Evolutionary conservation across 306 rosid genomes (phyloP).

Genomic region (Cicer pinnatifidum): DNA sequence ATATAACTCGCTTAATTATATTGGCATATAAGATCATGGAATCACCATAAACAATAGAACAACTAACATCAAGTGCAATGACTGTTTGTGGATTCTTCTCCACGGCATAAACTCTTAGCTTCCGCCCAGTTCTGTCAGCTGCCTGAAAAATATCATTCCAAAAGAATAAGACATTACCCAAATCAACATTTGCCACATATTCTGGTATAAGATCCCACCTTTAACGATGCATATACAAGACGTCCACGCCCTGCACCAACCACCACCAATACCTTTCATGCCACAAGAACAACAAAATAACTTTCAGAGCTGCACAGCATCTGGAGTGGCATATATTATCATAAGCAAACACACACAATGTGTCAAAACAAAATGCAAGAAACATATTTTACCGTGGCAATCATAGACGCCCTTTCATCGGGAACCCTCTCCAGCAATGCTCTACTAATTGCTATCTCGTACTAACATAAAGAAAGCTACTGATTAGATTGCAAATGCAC

Average conservation of each 20-base stretch:
- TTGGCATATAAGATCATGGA: not conserved
- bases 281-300: not conserved
- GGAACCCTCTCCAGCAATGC: slow-evolving; percentile 77
- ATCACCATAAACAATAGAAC: not conserved
- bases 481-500: not conserved
- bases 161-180: not conserved
- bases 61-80: slow-evolving; percentile 53
- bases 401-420: slow-evolving; percentile 54
- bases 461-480: slow-evolving; percentile 49
- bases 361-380: not conserved
- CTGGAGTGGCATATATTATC: not conserved
- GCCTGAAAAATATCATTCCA: slow-evolving; percentile 51
- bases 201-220: slow-evolving; percentile 49
- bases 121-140: slow-evolving; percentile 70
- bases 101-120: slow-evolving; percentile 71
- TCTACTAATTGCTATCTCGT: slow-evolving; percentile 63
- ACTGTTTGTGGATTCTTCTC: slow-evolving; percentile 85
- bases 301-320: slow-evolving; percentile 24
- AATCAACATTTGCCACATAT: not conserved
- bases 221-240: slow-evolving; percentile 68
- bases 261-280: slow-evolving; percentile 19
- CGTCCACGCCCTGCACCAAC: slow-evolving; percentile 89
- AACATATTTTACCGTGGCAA: slow-evolving; percentile 55
- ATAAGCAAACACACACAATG: not conserved
- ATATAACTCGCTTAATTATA: not conserved